A percentile compares a stretch with the other conserved stretches of the same genome.
Conservation (phyloP, 257 asterid genomes). For the Nicotiana benthamiana region DNA sequence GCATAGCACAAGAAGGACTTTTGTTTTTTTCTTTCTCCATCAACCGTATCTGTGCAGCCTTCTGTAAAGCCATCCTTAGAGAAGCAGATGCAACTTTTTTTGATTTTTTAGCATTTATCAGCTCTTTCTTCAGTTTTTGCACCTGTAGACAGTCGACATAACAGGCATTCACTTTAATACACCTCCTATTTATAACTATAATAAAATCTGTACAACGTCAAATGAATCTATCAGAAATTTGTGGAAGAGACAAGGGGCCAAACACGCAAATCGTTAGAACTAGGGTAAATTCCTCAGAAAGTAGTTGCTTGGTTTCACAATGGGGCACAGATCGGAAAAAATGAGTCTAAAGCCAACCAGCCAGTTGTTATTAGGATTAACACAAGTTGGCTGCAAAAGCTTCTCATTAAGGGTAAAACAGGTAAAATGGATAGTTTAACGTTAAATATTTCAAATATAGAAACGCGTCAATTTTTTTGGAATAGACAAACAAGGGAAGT, state of each 20-base stretch:
- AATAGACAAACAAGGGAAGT: too few relatives aligned
- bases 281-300: background rate
- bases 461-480: too few relatives aligned
- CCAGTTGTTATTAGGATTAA: background rate
- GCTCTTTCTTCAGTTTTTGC: conserved; percentile 75
- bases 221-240: background rate
- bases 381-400: background rate
- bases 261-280: background rate
- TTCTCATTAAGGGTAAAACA: too few relatives aligned
- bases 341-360: background rate
- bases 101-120: conserved; percentile 58
- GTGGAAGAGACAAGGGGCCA: background rate
- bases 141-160: conserved; percentile 40
- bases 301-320: background rate
- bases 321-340: background rate
- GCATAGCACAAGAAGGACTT: conserved; percentile 99
- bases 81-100: conserved; percentile 89
- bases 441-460: too few relatives aligned
- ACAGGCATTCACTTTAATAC: background rate
- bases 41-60: conserved; percentile 87
- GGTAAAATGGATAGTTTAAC: too few relatives aligned
- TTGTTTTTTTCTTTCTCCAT: conserved; percentile 93
- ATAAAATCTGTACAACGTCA: background rate
- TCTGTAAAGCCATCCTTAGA: conserved; percentile 84
- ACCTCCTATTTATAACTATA: background rate